Evolutionary conservation across 768 basidiomycete species (phyloP).

Genomic region (Candolleomyces aberdarensis): DNA sequence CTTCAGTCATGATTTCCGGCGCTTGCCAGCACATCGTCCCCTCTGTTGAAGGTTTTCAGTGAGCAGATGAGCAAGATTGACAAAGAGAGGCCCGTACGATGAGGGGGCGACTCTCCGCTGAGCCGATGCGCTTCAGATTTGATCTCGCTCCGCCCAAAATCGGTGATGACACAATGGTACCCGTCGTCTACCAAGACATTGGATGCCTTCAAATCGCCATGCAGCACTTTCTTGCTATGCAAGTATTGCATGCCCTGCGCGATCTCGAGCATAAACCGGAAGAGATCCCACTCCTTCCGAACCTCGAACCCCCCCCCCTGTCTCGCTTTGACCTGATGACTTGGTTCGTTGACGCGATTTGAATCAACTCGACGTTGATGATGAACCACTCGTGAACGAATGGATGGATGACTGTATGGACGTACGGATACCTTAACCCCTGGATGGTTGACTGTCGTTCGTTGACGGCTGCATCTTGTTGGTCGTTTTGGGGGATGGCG

Average conservation of each 20-base stretch:
- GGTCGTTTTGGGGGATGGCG: too few species aligned
- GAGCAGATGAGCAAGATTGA: neutral
- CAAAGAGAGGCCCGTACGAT: conserved; percentile 34
- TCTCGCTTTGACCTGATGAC: too few species aligned
- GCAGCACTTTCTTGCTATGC: conserved; percentile 63
- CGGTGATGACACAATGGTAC: conserved; percentile 68
- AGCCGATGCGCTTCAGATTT: conserved; percentile 66
- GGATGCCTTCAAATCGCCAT: conserved; percentile 79
- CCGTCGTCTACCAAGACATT: conserved; percentile 76
- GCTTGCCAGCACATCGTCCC: conserved; percentile 72
- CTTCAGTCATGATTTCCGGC: conserved; percentile 59
- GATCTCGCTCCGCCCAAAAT: conserved; percentile 83
- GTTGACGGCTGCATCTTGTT: too few species aligned
- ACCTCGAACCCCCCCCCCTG: neutral
- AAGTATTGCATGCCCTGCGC: conserved; percentile 82
- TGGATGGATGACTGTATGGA: too few species aligned
- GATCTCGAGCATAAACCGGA: conserved; percentile 69
- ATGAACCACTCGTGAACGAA: too few species aligned
- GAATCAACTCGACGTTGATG: too few species aligned
- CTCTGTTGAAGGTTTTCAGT: conserved; percentile 26
- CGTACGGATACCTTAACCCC: too few species aligned
- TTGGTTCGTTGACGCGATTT: too few species aligned
- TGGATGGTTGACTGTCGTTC: too few species aligned
- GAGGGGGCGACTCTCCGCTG: conserved; percentile 44
- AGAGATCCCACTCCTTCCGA: conserved; percentile 39